Conservation (phyloP, 2,329 filamentous ascomycete genomes). For the Cercospora sp. region DNA sequence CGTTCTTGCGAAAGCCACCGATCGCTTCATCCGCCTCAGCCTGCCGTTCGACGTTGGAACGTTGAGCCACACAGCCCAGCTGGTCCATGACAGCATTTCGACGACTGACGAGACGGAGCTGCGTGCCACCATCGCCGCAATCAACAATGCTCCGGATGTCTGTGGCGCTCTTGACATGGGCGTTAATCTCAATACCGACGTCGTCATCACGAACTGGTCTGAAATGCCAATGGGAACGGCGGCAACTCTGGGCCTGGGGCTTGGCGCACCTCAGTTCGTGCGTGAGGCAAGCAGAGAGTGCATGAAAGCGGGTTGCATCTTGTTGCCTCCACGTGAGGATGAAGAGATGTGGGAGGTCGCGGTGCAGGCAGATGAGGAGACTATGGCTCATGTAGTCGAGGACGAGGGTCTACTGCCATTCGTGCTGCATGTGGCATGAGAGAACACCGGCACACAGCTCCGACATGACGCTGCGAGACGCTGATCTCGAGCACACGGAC, state of each 20-base stretch:
- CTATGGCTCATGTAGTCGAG: slow-evolving; percentile 21
- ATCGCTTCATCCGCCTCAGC: slow-evolving; percentile 13
- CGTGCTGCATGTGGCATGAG: slow-evolving; percentile 16
- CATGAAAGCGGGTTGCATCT: slow-evolving; percentile 16
- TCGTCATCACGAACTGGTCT: slow-evolving; percentile 29
- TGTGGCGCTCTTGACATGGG: background rate
- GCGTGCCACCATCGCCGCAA: slow-evolving; percentile 23
- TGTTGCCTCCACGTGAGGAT: slow-evolving; percentile 24
- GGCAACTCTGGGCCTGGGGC: slow-evolving; percentile 23
- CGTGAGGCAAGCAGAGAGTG: slow-evolving; percentile 23
- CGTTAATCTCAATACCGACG: slow-evolving; percentile 13
- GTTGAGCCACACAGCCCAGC: slow-evolving; percentile 9
- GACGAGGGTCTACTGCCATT: slow-evolving; percentile 24
- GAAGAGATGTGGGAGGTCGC: slow-evolving; percentile 28
- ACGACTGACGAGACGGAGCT: slow-evolving; percentile 16
- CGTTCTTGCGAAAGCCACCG: slow-evolving; percentile 6
- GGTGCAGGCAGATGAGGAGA: slow-evolving; percentile 22
- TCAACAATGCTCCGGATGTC: slow-evolving; percentile 21
- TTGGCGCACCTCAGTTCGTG: slow-evolving; percentile 24
- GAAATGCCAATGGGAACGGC: slow-evolving; percentile 21
- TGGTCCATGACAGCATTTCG: slow-evolving; percentile 7
- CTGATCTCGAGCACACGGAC: background rate
- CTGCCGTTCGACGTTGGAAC: slow-evolving; percentile 23
- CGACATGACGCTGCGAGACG: background rate
- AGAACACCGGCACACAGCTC: background rate